Percentiles rank a stretch among this genome's conserved stretches.
These are phyloP conservation scores for Turnera subulata DNA, from an alignment of 345 rosid species.

Conservation along the genomic window DNA sequence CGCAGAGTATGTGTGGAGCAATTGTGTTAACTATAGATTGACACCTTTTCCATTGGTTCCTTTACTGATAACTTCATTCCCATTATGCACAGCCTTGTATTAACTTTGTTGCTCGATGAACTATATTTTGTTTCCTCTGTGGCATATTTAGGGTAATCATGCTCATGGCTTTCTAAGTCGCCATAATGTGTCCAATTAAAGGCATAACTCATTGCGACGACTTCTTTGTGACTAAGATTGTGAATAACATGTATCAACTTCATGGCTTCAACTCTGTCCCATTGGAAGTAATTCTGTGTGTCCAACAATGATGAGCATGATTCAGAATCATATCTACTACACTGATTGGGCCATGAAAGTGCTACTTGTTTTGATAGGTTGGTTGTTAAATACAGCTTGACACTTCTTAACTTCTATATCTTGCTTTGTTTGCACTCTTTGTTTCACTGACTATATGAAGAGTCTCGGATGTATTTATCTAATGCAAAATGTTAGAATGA, in stretches of 20 bases:
- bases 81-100: not conserved
- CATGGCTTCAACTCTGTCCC: not conserved
- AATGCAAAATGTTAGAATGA: no score
- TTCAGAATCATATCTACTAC: not conserved
- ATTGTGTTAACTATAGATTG: not conserved
- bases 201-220: not conserved
- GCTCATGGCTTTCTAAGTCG: not conserved
- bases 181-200: not conserved
- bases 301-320: not conserved
- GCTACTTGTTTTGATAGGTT: not conserved
- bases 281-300: no score
- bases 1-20: not conserved
- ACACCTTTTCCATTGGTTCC: not conserved
- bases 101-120: not conserved
- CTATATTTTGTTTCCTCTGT: not conserved
- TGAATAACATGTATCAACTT: not conserved
- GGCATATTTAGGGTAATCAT: not conserved
- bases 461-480: no score
- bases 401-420: no score
- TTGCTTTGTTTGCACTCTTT: no score
- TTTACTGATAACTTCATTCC: not conserved
- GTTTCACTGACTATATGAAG: not conserved
- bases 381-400: not conserved
- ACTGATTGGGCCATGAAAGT: not conserved
- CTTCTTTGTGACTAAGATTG: not conserved